Conservation (phyloP, 2,329 filamentous ascomycete species). For the Arthroderma uncinatum region DNA sequence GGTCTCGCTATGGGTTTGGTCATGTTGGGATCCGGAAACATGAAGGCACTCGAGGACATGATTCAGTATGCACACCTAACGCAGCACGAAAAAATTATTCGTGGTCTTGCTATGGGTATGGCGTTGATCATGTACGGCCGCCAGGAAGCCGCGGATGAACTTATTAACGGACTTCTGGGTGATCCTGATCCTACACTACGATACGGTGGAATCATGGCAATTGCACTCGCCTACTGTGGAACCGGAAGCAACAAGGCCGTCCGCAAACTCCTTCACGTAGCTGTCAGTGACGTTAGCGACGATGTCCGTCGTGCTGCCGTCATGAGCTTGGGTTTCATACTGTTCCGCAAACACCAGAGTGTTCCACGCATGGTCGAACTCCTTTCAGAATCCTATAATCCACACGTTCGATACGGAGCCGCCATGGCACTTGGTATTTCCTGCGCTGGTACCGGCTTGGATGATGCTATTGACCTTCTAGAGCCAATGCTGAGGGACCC, state of each 20-base stretch:
- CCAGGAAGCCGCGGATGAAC: conserved; percentile 85
- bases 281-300: conserved; percentile 95
- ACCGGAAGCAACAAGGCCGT: conserved; percentile 98
- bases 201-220: conserved; percentile 98
- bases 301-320: conserved; percentile 93
- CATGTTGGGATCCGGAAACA: conserved; percentile 96
- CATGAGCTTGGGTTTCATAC: conserved; percentile 94
- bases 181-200: conserved; percentile 88
- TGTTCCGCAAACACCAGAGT: conserved; percentile 94
- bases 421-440: conserved; percentile 98
- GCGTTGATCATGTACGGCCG: conserved; percentile 96
- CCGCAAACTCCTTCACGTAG: conserved; percentile 84
- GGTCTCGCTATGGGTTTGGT: conserved; percentile 94
- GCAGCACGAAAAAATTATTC: conserved; percentile 97
- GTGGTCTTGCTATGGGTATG: conserved; percentile 91
- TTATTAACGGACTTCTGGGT: conserved; percentile 85
- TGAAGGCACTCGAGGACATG: conserved; percentile 89
- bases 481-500: conserved; percentile 99
- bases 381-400: conserved; percentile 96
- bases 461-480: conserved; percentile 90
- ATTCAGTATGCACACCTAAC: conserved; percentile 96
- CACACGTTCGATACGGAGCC: conserved; percentile 92
- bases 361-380: conserved; percentile 98
- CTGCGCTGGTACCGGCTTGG: conserved; percentile 87
- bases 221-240: conserved; percentile 92